Evolutionary conservation across 2,329 filamentous ascomycete genomes (phyloP), one percentile per base, ranked within the genome.

Genomic region (Diplodia mutila): DNA sequence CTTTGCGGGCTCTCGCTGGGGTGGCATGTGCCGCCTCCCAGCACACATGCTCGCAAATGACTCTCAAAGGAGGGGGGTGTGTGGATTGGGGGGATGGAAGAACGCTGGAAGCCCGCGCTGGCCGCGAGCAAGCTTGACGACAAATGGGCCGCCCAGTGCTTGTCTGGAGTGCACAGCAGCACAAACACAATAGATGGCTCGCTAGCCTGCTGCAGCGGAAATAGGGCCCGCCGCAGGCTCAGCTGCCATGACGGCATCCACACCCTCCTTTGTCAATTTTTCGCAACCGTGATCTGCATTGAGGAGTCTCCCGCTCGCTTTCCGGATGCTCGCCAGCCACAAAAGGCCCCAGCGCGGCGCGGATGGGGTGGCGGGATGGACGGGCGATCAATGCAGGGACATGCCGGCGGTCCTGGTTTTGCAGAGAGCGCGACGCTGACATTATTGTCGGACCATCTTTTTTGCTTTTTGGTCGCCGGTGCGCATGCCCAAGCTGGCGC

Each of bases 371-470:
- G 53, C 53, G 65, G 65, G 54, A 61, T 67, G 65, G 54, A 66
- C 64, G 53, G 65, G 53, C 54, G 65, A 67, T 67, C 65, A 51
- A 67, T 67, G 65, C 65, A 67, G 65, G 65, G 65, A 67, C 65
- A 67, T 61, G 64, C 64, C 51, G 39, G 64, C 23, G 37, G 51
- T 66, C 51, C 51, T 55, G 64, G 52, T 61, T 55, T 29, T 54
- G 61, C 61, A 34, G 27, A 34, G 32, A 42, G 34, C 18, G 51
- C 32, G 53, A 34, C 61, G 48, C 48, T 42, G 61, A 42, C 48
- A n/a, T 16, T 54, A 46, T 9, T 54, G 61, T 63, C 59, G 59
- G 59, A 52, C 59, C 39, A 65, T 54, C 12, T 51, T 29, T 63
- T 63, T 64, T 66, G 57, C 51, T 37, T 66, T 67, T 61, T 65